Conservation (phyloP, 257 asterid species). For the Cruciata laevipes region DNA sequence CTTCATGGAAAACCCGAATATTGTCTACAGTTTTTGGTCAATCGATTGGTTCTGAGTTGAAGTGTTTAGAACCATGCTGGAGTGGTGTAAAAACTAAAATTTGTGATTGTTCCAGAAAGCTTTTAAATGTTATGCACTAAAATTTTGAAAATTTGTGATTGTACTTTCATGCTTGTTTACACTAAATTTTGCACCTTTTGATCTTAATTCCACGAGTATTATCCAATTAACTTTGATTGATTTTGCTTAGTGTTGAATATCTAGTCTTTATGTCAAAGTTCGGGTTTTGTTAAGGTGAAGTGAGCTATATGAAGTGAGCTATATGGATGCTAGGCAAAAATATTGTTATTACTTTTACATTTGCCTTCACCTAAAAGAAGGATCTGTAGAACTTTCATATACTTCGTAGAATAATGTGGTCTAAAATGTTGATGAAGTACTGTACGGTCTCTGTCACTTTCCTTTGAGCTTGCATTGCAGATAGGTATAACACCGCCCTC, state of each 20-base stretch:
- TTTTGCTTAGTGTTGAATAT: no score
- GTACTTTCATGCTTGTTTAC: not conserved
- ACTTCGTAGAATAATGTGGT: not conserved
- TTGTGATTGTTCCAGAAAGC: not conserved
- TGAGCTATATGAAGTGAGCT: not conserved
- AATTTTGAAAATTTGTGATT: not conserved
- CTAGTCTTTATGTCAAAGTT: not conserved
- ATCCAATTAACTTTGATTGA: not conserved
- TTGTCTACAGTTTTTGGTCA: not conserved
- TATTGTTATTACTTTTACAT: not conserved
- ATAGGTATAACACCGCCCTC: constrained; percentile 99
- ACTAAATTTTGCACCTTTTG: not conserved
- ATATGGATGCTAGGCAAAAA: not conserved
- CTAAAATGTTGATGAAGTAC: constrained; percentile 11
- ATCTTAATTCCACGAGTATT: not conserved
- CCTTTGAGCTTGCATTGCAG: constrained; percentile 96
- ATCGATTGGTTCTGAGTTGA: not conserved
- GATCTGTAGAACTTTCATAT: not conserved
- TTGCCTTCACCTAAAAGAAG: not conserved
- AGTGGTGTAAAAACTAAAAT: not conserved
- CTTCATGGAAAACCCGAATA: not conserved
- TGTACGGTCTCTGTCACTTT: constrained; percentile 40
- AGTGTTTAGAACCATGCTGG: not conserved
- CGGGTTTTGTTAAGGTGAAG: no score
- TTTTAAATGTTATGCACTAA: not conserved